Base-by-base conservation (phyloP, 208 protist genomes). In the Trypanosoma melophagium region DNA sequence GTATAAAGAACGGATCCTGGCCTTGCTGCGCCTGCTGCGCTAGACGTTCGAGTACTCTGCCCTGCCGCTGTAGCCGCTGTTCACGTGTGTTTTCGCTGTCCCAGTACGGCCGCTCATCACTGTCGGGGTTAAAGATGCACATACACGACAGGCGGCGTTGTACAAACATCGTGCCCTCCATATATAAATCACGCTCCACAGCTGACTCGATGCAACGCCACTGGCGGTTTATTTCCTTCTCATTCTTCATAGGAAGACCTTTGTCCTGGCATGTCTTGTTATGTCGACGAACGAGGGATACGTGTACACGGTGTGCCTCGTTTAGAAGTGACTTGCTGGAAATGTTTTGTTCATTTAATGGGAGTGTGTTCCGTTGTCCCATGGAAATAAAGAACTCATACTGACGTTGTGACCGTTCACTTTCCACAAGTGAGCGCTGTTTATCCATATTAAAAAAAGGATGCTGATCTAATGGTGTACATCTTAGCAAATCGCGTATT, bases 81-180 rank as follows among this genome's bases (percentile, higher is more conserved):
- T 77, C 64, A n/a, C 80, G 77, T 57, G 54, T 31, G 16, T 61
- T 60, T 31, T 77, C 68, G 60, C 69, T 76, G 47, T 86, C 84
- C 21, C 69, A 49, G 50, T 87, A 87, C n/a, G 66, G 50, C 16
- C 80, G 77, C 5, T 74, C 56, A 53, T 87, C 80, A 24, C 56
- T 80, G 51, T 84, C 61, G 3, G 84, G 66, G 68, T 87, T 87
- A 68, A 87, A 90, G 25, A 90, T 53, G 64, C 81, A 87, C 75
- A 87, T 77, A 66, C 74, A 85, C n/a, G 81, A 90, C n/a, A 87
- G 57, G 35, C 78, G 60, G 4, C 79, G 84, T 69, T 80, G 81
- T 24, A 84, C 66, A 5, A 62, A 57, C 0, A 52, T 52, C 19
- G 45, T 68, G 47, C 69, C 72, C 54, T 74, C 73, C 56, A 72